phyloP scores from a whole-genome alignment of 1,284 basidiomycete genomes.

The Trichosporon sp. region DNA sequence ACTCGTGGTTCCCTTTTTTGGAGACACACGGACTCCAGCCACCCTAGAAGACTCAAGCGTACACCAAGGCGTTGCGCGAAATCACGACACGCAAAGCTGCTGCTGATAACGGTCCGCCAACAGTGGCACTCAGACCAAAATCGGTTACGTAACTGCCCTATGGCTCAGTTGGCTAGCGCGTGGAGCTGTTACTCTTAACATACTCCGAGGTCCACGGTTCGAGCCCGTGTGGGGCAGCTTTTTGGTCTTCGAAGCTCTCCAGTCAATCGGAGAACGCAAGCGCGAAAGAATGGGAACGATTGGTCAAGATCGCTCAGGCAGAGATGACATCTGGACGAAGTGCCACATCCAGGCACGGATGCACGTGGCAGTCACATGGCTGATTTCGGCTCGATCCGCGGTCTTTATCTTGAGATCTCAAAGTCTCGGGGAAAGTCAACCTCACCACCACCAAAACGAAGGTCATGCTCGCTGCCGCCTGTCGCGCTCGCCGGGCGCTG shows the following conservation, averaged over 20 bases:
- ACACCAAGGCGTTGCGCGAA: no score
- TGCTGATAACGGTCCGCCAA: no score
- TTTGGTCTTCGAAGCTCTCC: not conserved
- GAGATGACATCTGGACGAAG: no score
- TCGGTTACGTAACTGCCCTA: not conserved
- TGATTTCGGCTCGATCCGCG: constrained; percentile 1
- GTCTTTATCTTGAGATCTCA: not conserved
- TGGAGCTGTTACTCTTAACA: constrained; percentile 5
- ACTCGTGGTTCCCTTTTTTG: no score
- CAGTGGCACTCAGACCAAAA: no score
- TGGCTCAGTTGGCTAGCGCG: constrained; percentile 11
- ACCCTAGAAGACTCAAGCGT: no score
- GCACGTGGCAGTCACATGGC: not conserved
- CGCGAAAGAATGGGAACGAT: no score
- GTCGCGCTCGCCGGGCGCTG: not conserved
- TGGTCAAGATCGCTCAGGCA: no score
- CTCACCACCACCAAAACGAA: not conserved
- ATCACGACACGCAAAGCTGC: no score
- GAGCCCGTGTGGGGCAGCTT: constrained; percentile 8
- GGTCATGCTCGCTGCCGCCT: not conserved
- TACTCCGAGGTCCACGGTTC: constrained; percentile 13
- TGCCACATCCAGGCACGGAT: not conserved
- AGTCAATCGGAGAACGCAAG: no score
- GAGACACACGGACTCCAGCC: no score
- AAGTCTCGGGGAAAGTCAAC: not conserved